phyloP scores from a whole-genome alignment of 2,329 filamentous ascomycete species.

The Exophiala oligosperma region DNA sequence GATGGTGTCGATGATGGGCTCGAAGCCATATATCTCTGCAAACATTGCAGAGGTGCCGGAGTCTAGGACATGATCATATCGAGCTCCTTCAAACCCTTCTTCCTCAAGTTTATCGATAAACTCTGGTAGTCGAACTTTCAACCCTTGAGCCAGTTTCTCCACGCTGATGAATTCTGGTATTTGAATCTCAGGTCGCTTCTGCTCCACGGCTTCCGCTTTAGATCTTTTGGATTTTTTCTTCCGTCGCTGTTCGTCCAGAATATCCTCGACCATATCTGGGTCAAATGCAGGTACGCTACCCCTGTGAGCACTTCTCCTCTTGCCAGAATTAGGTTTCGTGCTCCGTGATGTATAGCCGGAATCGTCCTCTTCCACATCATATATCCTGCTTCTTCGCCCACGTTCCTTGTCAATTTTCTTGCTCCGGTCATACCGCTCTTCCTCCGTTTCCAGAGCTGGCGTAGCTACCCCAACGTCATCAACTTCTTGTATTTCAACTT shows the following conservation, averaged over 20 bases:
- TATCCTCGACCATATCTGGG: slow-evolving; percentile 39
- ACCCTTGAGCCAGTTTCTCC: slow-evolving; percentile 72
- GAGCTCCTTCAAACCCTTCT: slow-evolving; percentile 85
- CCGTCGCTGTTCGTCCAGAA: slow-evolving; percentile 33
- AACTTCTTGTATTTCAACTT: neutral
- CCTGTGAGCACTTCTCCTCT: slow-evolving; percentile 7
- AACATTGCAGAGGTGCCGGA: slow-evolving; percentile 88
- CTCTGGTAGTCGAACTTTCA: slow-evolving; percentile 68
- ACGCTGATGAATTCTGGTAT: slow-evolving; percentile 91
- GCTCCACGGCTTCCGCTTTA: slow-evolving; percentile 43
- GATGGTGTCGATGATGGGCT: slow-evolving; percentile 70
- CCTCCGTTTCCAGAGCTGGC: neutral
- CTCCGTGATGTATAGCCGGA: slow-evolving; percentile 1
- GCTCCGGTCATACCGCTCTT: neutral
- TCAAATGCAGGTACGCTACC: slow-evolving; percentile 18
- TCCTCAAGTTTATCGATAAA: slow-evolving; percentile 77
- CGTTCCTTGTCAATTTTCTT: slow-evolving; percentile 5
- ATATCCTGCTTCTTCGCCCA: slow-evolving; percentile 20
- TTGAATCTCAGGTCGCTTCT: slow-evolving; percentile 62
- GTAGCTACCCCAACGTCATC: neutral
- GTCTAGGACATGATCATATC: slow-evolving; percentile 81
- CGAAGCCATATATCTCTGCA: slow-evolving; percentile 88
- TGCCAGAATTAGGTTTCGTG: neutral
- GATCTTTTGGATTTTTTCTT: slow-evolving; percentile 38
- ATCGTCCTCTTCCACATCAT: slow-evolving; percentile 21